Evolutionary conservation across 805 yeast genomes (phyloP), one percentile per base, ranked within the genome.

Genomic region (Saturnispora zaruensis): DNA sequence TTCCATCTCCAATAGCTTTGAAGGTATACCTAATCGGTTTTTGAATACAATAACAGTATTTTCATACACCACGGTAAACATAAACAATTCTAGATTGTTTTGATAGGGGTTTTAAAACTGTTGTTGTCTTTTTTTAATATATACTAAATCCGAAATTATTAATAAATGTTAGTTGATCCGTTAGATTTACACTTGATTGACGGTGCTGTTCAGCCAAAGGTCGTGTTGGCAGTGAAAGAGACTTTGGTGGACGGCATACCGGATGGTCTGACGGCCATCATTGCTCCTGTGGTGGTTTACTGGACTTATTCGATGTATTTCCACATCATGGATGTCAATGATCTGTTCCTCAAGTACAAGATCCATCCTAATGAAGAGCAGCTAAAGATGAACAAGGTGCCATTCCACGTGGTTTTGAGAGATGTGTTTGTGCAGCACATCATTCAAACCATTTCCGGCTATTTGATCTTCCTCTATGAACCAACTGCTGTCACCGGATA

Each of bases 331-430:
- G 98, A 93, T 65, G 75, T 75, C 41, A 78, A 75, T 57, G 78
- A 87, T 61, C 69, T 88, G 55, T 87, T 90, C 41, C 96, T 87
- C 60, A 71, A 76, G 62, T 88, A 87, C 68, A 75, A 98, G 57
- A 88, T 93, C 47, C 99, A 93, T 65, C 90, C 98, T 20, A 81
- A 90, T 36, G 95, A 84, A 58, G 98, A 91, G 64, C 87, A 88
- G 50, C 59, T 72, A 30, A 63, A 76, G 46, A 77, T 93, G 56
- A 93, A 93, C 66, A 86, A 79, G 61, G 96, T 87, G 6, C 62
- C 86, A 0, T 67, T 81, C 49, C 46, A 59, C 4, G 85, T 84
- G 43, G 98, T 93, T 9, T 59, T 93, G 16, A 70, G 77, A 53
- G 96, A 90, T 56, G 99, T 93, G 43, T 59, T 87, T 6, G 57